Percentiles rank a stretch among this genome's conserved stretches.
Conservation (phyloP, 495 filamentous ascomycete species). For the Aspergillus bertholletiae region DNA sequence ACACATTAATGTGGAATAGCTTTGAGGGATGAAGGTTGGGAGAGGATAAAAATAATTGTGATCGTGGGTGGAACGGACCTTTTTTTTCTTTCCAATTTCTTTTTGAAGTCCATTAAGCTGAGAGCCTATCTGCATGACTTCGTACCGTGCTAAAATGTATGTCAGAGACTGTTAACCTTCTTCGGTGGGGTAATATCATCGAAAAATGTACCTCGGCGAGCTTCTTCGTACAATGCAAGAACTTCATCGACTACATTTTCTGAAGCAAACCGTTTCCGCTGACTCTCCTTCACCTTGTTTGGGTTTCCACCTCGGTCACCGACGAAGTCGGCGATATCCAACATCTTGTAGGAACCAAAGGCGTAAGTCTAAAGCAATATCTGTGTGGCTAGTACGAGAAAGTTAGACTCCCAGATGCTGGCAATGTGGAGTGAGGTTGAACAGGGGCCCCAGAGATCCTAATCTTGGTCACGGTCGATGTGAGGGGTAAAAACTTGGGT, state of each 20-base stretch:
- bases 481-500: slow-evolving; percentile 6
- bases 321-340: slow-evolving; percentile 81
- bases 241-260: slow-evolving; percentile 87
- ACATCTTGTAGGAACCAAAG: slow-evolving; percentile 46
- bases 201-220: slow-evolving; percentile 60
- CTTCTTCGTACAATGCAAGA: slow-evolving; percentile 81
- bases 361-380: not conserved
- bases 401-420: not conserved
- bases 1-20: not conserved
- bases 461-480: not conserved
- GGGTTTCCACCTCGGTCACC: slow-evolving; percentile 84
- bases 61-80: slow-evolving; percentile 44
- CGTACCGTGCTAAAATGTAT: slow-evolving; percentile 64
- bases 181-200: not conserved
- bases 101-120: slow-evolving; percentile 87
- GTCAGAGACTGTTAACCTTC: slow-evolving; percentile 3
- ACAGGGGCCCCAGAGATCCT: not conserved
- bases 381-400: not conserved
- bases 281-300: slow-evolving; percentile 83
- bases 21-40: not conserved
- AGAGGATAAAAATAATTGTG: not conserved
- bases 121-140: slow-evolving; percentile 70
- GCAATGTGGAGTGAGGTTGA: not conserved
- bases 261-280: slow-evolving; percentile 72
- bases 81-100: slow-evolving; percentile 88